These are phyloP conservation scores for Wickerhamomyces mucosus DNA, from an alignment of 805 yeast species.

Conservation along the genomic window DNA sequence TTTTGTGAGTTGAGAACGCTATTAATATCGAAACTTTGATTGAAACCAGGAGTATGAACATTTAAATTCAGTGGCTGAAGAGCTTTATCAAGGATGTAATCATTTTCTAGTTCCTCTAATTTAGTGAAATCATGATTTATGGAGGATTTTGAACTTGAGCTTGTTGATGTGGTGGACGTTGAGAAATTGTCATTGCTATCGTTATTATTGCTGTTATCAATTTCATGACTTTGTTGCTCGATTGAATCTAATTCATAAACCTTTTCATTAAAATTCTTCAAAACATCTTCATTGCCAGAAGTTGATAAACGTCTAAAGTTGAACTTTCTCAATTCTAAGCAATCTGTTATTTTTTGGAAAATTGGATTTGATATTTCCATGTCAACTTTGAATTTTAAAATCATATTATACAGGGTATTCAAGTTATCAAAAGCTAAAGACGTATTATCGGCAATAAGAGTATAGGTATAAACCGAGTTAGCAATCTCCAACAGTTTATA, in stretches of 20 bases:
- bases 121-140: too few species aligned
- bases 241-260: not conserved
- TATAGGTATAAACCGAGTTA: slow-evolving; percentile 14
- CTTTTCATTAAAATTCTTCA: not conserved
- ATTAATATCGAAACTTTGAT: too few species aligned
- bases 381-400: slow-evolving; percentile 13
- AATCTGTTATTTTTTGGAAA: slow-evolving; percentile 9
- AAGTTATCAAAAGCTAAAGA: slow-evolving; percentile 12
- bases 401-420: slow-evolving; percentile 10
- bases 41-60: too few species aligned
- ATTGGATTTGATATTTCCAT: slow-evolving; percentile 12
- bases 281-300: not conserved
- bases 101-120: too few species aligned
- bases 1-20: too few species aligned
- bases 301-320: slow-evolving; percentile 2
- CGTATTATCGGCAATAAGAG: slow-evolving; percentile 9
- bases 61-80: too few species aligned
- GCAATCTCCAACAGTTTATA: slow-evolving; percentile 16
- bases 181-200: not conserved
- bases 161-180: too few species aligned
- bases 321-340: slow-evolving; percentile 10
- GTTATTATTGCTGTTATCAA: not conserved
- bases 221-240: not conserved
- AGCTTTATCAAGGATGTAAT: too few species aligned
- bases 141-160: too few species aligned